Conservation (phyloP, 2,329 filamentous ascomycete genomes). For the Zymoseptoria passerinii region DNA sequence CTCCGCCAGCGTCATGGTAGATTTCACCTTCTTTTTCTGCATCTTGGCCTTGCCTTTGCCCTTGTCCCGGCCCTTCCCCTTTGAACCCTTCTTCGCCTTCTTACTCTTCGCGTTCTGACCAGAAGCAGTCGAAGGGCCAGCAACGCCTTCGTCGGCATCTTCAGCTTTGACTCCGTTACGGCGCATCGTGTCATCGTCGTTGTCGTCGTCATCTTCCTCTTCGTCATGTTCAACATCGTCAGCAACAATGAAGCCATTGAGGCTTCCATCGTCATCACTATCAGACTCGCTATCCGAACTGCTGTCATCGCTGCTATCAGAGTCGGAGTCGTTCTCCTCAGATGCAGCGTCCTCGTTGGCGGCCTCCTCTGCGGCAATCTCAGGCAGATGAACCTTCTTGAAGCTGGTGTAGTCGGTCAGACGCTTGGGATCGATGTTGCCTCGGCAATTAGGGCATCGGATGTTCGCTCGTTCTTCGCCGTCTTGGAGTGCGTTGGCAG, state of each 20-base stretch:
- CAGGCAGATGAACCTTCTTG: conserved; percentile 60
- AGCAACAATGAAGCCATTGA: conserved; percentile 50
- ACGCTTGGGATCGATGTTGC: conserved; percentile 55
- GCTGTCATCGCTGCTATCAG: conserved; percentile 19
- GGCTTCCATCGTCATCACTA: conserved; percentile 5
- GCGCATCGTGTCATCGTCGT: conserved; percentile 7
- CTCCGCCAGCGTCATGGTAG: conserved; percentile 48
- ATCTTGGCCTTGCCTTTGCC: conserved; percentile 37
- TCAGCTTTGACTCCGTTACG: conserved; percentile 3
- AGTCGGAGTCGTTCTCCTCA: conserved; percentile 32
- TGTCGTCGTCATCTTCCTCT: conserved; percentile 15
- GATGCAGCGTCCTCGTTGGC: conserved; percentile 25
- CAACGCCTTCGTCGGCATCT: background rate
- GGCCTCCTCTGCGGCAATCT: conserved; percentile 34
- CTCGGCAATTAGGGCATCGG: conserved; percentile 71
- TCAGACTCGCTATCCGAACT: conserved; percentile 51
- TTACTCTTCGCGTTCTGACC: conserved; percentile 8
- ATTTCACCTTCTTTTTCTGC: conserved; percentile 26
- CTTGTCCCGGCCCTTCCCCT: conserved; percentile 29
- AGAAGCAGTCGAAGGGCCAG: conserved; percentile 1
- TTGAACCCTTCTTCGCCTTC: conserved; percentile 13
- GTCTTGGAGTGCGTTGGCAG: conserved; percentile 47
- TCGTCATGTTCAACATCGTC: conserved; percentile 32
- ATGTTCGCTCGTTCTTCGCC: conserved; percentile 50
- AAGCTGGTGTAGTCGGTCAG: conserved; percentile 70